Base-by-base conservation (phyloP, 768 basidiomycete genomes). In the Trametes punicea region DNA sequence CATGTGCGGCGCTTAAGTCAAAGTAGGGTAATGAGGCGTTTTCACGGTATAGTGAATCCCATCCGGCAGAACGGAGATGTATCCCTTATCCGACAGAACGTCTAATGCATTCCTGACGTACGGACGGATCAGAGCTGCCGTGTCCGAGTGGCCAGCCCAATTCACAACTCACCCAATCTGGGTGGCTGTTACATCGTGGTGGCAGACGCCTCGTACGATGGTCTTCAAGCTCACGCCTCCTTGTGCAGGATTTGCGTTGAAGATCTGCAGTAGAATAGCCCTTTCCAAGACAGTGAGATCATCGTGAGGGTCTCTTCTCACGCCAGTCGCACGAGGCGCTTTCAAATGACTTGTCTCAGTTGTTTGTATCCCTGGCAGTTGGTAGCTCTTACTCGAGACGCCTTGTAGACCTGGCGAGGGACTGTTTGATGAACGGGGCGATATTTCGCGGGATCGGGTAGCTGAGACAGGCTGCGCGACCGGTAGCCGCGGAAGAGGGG, bases 31-130 rank as follows among this genome's bases (percentile, higher is more conserved):
- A 20, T 46, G 60, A 15, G 18, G n/a, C 0, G 42, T 51, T 30
- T 49, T 53, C 15, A 42, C 11, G 33, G 25, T 51, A 25, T 59
- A 64, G 47, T 62, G 59, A 21, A 41, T 11, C 8, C 39, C 21
- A 41, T 64, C 62, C 21, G 30, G 25, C 9, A 56, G 51, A 9
- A 48, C 42, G 25, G 56, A 52, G 39, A 70, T 55, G 30, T 55
- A 57, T 1, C 59, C 59, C 46, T 30, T 51, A 25, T 55, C 64
- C 39, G 62, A 31, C 21, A 70, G 50, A 1, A 45, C 29, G 13
- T 69, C 63, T 18, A 70, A 46, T 9, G 62, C 67, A 29, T 51
- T 46, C 3, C 69, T 70, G 46, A 11, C 16, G 3, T 21, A 41
- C 8, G n/a, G 8, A 9, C 23, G 7, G 15, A 18, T 45, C 30